A percentile compares a stretch with the other conserved stretches of the same genome.
These are phyloP conservation scores for Neurospora sp. DNA, from an alignment of 495 filamentous ascomycete genomes.

Conservation along the genomic window DNA sequence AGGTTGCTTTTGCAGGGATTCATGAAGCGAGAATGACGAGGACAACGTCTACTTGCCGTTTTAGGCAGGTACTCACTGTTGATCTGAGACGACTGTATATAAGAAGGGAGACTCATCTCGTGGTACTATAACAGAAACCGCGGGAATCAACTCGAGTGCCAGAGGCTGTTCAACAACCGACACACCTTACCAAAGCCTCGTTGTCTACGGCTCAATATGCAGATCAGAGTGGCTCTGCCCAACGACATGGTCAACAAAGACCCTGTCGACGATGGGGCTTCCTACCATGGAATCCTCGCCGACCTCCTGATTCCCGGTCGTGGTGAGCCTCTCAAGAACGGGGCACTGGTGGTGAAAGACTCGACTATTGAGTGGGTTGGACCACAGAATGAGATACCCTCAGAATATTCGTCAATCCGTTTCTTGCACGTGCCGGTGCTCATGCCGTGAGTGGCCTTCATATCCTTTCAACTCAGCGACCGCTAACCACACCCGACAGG, in stretches of 20 bases:
- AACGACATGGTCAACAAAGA: background rate
- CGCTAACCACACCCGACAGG: background rate
- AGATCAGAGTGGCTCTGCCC: background rate
- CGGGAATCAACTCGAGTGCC: background rate
- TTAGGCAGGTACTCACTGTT: background rate
- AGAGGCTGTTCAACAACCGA: background rate
- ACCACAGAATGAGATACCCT: conserved; percentile 19
- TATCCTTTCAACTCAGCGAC: background rate
- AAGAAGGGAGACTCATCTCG: background rate
- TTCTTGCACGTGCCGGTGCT: conserved; percentile 26
- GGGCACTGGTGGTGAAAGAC: conserved; percentile 31
- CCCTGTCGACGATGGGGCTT: background rate
- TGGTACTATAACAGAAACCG: no score
- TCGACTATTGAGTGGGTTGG: conserved; percentile 37
- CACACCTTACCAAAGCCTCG: background rate
- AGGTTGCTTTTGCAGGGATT: background rate
- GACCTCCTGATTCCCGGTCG: conserved; percentile 37
- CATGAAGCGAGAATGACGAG: background rate
- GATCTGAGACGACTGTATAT: background rate
- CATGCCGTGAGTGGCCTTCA: conserved; percentile 44
- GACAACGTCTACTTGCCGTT: background rate
- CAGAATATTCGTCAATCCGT: conserved; percentile 19
- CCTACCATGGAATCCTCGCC: conserved; percentile 2
- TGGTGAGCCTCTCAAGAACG: conserved; percentile 27
- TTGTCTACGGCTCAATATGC: background rate